Percentiles rank a stretch among this genome's conserved stretches.
Evolutionary conservation across 805 yeast species (phyloP).

Genomic region (Lachancea cidri): DNA sequence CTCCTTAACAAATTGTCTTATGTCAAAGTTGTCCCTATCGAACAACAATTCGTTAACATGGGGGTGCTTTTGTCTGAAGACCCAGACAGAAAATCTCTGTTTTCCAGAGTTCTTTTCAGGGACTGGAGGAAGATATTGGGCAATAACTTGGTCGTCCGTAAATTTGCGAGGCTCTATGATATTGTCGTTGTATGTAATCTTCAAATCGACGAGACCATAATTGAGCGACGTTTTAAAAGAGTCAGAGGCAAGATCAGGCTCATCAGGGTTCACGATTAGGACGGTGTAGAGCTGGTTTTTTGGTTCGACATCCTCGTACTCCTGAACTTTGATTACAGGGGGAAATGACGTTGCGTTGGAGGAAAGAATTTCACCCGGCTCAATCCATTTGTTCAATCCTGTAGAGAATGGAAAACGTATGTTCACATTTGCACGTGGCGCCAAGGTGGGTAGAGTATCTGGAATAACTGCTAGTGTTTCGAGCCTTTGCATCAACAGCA

Average conservation of each 20-base stretch:
- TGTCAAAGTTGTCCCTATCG: conserved; percentile 54
- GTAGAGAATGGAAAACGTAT: conserved; percentile 70
- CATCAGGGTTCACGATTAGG: conserved; percentile 84
- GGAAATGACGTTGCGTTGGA: conserved; percentile 67
- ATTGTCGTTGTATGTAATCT: conserved; percentile 51
- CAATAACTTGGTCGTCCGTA: conserved; percentile 41
- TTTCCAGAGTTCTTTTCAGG: conserved; percentile 85
- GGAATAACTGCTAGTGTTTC: conserved; percentile 85
- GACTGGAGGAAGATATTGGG: conserved; percentile 69
- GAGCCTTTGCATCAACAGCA: conserved; percentile 86
- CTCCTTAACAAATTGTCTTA: conserved; percentile 57
- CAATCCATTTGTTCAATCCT: conserved; percentile 60
- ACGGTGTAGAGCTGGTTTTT: conserved; percentile 62
- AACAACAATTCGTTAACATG: conserved; percentile 13
- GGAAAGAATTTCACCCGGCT: conserved; percentile 73
- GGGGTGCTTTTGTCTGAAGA: conserved; percentile 59
- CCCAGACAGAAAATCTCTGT: conserved; percentile 88
- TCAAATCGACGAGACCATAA: conserved; percentile 71
- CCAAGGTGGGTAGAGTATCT: conserved; percentile 86
- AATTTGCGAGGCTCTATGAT: conserved; percentile 39
- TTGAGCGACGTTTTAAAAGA: conserved; percentile 65
- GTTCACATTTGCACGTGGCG: conserved; percentile 70
- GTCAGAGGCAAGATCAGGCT: conserved; percentile 70
- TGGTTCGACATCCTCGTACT: conserved; percentile 47
- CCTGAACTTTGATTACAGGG: conserved; percentile 74